Conservation (phyloP, 1,284 basidiomycete genomes). For the Trichosporon asahii region DNA sequence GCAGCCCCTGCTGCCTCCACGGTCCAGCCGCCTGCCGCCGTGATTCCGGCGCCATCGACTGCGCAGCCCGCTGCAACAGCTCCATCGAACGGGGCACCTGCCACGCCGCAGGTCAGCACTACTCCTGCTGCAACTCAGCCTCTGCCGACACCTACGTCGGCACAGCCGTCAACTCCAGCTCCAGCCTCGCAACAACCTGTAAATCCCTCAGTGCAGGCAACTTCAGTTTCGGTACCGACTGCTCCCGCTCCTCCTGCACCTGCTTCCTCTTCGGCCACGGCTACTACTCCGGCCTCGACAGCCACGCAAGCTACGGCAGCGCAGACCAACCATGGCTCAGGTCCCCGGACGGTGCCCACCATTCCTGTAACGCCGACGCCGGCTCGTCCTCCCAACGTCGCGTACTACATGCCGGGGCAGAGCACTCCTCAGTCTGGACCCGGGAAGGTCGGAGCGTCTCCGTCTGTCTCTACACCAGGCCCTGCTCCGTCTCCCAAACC, state of each 20-base stretch:
- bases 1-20: neutral
- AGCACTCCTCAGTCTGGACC: neutral
- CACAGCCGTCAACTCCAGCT: neutral
- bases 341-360: neutral
- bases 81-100: too few species aligned
- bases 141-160: neutral
- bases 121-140: neutral
- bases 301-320: neutral
- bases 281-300: neutral
- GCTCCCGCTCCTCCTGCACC: neutral
- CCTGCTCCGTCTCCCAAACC: conserved; percentile 25
- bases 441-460: neutral
- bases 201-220: neutral
- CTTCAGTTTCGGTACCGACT: neutral
- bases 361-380: neutral
- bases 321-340: neutral
- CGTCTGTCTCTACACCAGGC: neutral
- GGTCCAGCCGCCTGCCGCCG: neutral
- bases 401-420: neutral
- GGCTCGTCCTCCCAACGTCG: neutral
- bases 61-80: too few species aligned
- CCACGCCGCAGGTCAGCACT: too few species aligned
- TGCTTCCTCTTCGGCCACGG: too few species aligned
- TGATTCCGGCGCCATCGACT: too few species aligned
- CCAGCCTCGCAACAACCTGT: neutral